Evolutionary conservation across 768 basidiomycete species (phyloP).

Genomic region (Trametopsis cervina): DNA sequence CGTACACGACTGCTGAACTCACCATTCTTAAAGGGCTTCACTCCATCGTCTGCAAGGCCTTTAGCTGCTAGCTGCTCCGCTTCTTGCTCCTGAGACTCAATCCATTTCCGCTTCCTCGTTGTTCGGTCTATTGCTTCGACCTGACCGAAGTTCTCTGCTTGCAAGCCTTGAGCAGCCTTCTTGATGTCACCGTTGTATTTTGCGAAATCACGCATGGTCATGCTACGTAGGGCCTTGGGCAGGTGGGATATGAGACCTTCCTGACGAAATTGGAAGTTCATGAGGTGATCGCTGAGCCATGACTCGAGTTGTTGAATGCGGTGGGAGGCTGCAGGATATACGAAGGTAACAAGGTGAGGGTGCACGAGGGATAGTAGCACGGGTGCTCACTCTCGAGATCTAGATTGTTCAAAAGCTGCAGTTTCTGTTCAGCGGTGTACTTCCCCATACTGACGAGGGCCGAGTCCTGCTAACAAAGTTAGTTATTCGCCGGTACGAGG

Average conservation of each 20-base stretch:
- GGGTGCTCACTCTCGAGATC: constrained; percentile 62
- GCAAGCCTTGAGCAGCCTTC: constrained; percentile 59
- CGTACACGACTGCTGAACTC: constrained; percentile 16
- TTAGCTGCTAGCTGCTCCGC: constrained; percentile 27
- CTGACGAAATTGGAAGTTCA: constrained; percentile 69
- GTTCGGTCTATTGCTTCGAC: constrained; percentile 54
- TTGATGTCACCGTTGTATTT: constrained; percentile 76
- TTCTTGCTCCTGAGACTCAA: constrained; percentile 51
- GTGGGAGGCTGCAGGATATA: constrained; percentile 49
- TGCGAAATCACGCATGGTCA: constrained; percentile 73
- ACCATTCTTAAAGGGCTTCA: constrained; percentile 59
- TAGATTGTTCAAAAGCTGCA: constrained; percentile 67
- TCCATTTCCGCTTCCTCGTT: constrained; percentile 74
- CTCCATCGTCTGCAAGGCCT: constrained; percentile 26
- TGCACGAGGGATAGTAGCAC: not conserved
- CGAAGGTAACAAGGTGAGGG: constrained; percentile 4
- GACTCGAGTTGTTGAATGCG: constrained; percentile 66
- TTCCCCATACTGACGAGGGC: constrained; percentile 17
- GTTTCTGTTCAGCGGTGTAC: constrained; percentile 63
- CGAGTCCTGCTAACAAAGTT: not conserved
- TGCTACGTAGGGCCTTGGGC: constrained; percentile 63
- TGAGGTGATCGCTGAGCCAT: constrained; percentile 67
- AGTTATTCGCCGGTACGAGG: not conserved
- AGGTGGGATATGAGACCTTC: constrained; percentile 70
- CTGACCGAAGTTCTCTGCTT: constrained; percentile 55